Conservation (phyloP, 225 moss, liverwort and hornwort genomes). For the Polytrichum commune region DNA sequence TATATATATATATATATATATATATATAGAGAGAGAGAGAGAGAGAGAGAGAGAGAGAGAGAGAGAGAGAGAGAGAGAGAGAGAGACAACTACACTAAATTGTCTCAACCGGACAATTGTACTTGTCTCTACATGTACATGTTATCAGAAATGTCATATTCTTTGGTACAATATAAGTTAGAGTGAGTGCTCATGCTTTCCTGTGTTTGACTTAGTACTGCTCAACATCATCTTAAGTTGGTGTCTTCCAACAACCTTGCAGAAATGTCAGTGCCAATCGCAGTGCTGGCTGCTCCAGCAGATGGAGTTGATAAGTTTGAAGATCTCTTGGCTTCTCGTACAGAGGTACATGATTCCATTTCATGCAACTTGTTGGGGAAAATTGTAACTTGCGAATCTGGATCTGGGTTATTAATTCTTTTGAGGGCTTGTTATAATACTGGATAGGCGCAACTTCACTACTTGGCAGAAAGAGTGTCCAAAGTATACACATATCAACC, state of each 20-base stretch:
- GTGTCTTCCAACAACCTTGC: conserved; percentile 1
- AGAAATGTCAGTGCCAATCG: conserved; percentile 43
- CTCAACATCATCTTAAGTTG: background rate
- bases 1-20: no score
- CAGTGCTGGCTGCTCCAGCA: conserved; percentile 27
- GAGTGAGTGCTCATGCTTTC: background rate
- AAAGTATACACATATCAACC: background rate
- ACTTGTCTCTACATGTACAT: no score
- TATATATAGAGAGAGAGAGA: no score
- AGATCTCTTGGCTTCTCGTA: conserved; percentile 21
- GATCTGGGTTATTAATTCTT: background rate
- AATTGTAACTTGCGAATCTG: background rate
- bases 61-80: no score
- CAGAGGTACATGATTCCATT: conserved; percentile 10
- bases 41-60: no score
- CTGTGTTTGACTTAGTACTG: no score
- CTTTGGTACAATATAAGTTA: background rate
- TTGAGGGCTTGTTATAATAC: background rate
- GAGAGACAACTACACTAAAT: no score
- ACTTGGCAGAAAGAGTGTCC: background rate
- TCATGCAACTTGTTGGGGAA: background rate
- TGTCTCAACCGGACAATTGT: no score
- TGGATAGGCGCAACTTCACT: background rate
- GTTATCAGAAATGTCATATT: background rate
- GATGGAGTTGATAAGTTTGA: conserved; percentile 36